phyloP scores from a whole-genome alignment of 768 basidiomycete species.

The Podaxis rugospora region DNA sequence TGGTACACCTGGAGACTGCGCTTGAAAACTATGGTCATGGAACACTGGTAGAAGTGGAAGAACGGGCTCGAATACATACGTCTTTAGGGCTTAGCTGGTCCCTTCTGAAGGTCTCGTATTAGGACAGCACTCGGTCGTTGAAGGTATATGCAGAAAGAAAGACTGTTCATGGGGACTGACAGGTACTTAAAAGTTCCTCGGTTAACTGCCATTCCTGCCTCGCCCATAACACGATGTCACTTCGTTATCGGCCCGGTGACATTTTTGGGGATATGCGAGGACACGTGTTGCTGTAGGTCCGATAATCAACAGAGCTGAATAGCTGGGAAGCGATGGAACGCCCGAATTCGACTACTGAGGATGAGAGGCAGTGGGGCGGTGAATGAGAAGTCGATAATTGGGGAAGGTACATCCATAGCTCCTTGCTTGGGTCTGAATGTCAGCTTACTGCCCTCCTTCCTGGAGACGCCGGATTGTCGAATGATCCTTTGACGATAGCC shows the following conservation, averaged over 20 bases:
- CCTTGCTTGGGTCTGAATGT: not conserved
- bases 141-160: not conserved
- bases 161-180: not conserved
- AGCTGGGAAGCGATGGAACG: not conserved
- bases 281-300: constrained; percentile 9
- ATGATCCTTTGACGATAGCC: no score
- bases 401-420: not conserved
- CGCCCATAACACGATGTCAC: constrained; percentile 10
- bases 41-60: not conserved
- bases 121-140: not conserved
- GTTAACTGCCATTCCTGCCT: constrained; percentile 3
- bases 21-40: not conserved
- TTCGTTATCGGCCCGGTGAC: constrained; percentile 6
- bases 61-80: not conserved
- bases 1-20: not conserved
- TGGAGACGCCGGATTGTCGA: no score
- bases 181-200: not conserved
- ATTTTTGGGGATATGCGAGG: constrained; percentile 1
- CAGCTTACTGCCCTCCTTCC: no score
- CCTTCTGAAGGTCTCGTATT: not conserved
- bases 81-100: not conserved
- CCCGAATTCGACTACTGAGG: not conserved
- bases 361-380: not conserved
- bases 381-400: not conserved
- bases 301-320: not conserved